phyloP scores from a whole-genome alignment of 306 rosid genomes.

The Betula pendula region DNA sequence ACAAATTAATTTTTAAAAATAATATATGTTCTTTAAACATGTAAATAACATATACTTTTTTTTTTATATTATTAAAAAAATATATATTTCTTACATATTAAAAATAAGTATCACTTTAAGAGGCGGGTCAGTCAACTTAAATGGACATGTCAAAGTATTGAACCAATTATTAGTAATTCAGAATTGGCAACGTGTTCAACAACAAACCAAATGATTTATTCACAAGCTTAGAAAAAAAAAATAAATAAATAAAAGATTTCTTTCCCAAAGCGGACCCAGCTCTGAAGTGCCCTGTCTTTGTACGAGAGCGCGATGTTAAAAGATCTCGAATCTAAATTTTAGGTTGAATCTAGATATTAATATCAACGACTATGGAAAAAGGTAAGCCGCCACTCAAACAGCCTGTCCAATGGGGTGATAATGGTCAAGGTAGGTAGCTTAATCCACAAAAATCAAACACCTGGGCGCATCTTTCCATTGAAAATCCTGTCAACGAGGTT shows the following conservation, averaged over 20 bases:
- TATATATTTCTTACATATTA: too few relatives aligned
- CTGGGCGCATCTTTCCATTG: background rate
- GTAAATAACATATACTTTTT: too few relatives aligned
- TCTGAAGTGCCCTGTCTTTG: conserved; percentile 29
- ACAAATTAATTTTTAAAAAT: too few relatives aligned
- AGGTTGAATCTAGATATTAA: conserved; percentile 22
- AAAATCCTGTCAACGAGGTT: background rate
- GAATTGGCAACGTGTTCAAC: conserved; percentile 22
- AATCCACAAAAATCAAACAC: conserved; percentile 24
- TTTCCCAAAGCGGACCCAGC: conserved; percentile 12
- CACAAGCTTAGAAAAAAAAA: too few relatives aligned
- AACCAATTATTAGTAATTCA: too few relatives aligned
- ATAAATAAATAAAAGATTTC: too few relatives aligned
- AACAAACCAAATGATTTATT: conserved; percentile 34
- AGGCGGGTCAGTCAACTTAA: too few relatives aligned
- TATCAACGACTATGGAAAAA: conserved; percentile 9
- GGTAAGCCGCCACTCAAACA: conserved; percentile 36
- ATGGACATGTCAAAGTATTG: conserved; percentile 12
- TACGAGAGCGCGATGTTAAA: conserved; percentile 38
- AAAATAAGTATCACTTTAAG: too few relatives aligned
- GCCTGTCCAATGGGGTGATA: conserved; percentile 31
- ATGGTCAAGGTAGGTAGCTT: conserved; percentile 40
- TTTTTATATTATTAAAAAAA: too few relatives aligned
- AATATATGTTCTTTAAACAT: too few relatives aligned
- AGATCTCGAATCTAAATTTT: conserved; percentile 24